Evolutionary conservation across 2,329 filamentous ascomycete genomes (phyloP).

Genomic region (Phaeophleospora eucalypticola): DNA sequence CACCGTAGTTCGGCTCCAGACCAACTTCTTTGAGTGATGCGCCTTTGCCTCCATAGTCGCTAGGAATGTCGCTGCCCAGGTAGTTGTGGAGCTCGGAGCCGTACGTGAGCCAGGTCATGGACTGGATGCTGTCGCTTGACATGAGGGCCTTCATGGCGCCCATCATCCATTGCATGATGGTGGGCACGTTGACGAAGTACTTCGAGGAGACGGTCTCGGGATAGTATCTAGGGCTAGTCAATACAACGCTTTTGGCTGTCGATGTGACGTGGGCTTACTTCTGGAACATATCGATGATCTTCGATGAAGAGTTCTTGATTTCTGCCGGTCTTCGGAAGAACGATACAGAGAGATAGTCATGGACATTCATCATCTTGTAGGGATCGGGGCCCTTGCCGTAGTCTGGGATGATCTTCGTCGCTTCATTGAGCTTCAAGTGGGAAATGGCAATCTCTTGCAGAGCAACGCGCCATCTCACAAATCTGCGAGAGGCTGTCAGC

Average conservation of each 20-base stretch:
- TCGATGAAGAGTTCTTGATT: slow-evolving; percentile 70
- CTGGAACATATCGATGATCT: slow-evolving; percentile 77
- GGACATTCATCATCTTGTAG: slow-evolving; percentile 87
- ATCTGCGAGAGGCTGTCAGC: slow-evolving; percentile 49
- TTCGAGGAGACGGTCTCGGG: slow-evolving; percentile 86
- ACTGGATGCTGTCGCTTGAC: slow-evolving; percentile 46
- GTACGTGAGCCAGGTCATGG: slow-evolving; percentile 48
- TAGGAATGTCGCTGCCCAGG: slow-evolving; percentile 64
- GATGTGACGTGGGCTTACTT: slow-evolving; percentile 32
- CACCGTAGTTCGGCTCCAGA: slow-evolving; percentile 39
- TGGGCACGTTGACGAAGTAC: slow-evolving; percentile 92
- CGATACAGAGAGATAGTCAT: slow-evolving; percentile 85
- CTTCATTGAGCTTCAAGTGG: slow-evolving; percentile 65
- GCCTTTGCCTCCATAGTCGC: slow-evolving; percentile 74
- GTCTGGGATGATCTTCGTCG: slow-evolving; percentile 67
- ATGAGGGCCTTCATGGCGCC: slow-evolving; percentile 45
- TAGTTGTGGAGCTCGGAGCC: slow-evolving; percentile 65
- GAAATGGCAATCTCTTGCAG: slow-evolving; percentile 83
- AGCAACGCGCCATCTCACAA: slow-evolving; percentile 83
- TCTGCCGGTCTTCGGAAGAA: slow-evolving; percentile 77
- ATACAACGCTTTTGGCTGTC: slow-evolving; percentile 75
- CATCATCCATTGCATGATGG: slow-evolving; percentile 77
- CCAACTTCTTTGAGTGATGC: slow-evolving; percentile 43
- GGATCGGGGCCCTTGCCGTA: slow-evolving; percentile 64
- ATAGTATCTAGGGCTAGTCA: slow-evolving; percentile 75